Evolutionary conservation across 768 basidiomycete species (phyloP).

Genomic region (Boletus rubropictus): DNA sequence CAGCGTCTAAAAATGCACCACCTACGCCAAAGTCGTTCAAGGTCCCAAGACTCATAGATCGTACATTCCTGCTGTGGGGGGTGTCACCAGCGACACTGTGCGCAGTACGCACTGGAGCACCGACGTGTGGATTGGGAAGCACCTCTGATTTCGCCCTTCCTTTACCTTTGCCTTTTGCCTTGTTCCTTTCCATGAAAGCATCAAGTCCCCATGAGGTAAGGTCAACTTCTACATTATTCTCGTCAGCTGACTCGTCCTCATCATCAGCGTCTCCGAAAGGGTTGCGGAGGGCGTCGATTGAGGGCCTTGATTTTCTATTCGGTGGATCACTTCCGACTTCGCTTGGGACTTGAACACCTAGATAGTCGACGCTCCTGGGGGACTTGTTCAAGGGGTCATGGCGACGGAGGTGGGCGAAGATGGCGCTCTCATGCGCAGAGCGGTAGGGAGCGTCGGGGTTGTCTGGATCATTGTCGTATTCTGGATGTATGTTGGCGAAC

Average conservation of each 20-base stretch:
- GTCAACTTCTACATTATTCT: slow-evolving; percentile 63
- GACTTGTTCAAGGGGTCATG: slow-evolving; percentile 44
- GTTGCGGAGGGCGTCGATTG: slow-evolving; percentile 62
- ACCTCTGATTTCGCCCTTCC: slow-evolving; percentile 33
- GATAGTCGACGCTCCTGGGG: slow-evolving; percentile 56
- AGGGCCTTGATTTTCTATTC: slow-evolving; percentile 47
- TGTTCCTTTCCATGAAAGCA: slow-evolving; percentile 67
- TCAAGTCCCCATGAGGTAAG: slow-evolving; percentile 82
- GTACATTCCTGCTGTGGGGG: slow-evolving; percentile 38
- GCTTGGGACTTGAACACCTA: slow-evolving; percentile 61
- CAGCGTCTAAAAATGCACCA: slow-evolving; percentile 43
- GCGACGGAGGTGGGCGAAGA: slow-evolving; percentile 73
- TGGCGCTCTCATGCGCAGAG: slow-evolving; percentile 78
- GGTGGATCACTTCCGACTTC: slow-evolving; percentile 51
- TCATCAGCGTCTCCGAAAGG: slow-evolving; percentile 66
- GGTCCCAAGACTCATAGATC: slow-evolving; percentile 65
- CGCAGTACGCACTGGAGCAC: slow-evolving; percentile 35
- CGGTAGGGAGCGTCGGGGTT: slow-evolving; percentile 55
- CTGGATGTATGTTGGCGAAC: slow-evolving; percentile 32
- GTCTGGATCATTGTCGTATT: slow-evolving; percentile 86
- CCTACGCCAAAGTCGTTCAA: slow-evolving; percentile 49
- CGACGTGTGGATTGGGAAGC: slow-evolving; percentile 43
- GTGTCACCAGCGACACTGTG: slow-evolving; percentile 40
- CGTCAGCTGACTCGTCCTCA: slow-evolving; percentile 45
- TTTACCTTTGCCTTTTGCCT: slow-evolving; percentile 38